Evolutionary conservation across 2,329 filamentous ascomycete species (phyloP), one percentile per base, ranked within the genome.

Genomic region (Coleophoma cylindrospora): DNA sequence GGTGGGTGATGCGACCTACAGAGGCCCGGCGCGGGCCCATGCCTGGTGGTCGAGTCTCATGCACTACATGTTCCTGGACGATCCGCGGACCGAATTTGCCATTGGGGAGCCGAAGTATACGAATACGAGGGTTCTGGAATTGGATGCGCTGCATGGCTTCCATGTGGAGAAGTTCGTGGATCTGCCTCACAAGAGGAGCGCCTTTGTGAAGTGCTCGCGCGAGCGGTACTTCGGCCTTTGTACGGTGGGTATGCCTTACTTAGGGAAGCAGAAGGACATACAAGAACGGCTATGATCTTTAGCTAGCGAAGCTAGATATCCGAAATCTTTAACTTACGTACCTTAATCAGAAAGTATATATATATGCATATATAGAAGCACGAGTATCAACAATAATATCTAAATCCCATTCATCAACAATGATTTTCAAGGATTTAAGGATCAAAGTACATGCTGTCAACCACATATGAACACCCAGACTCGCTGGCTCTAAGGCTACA

Each of bases 51-150:
- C 75, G 49, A 78, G 75, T 54, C 66, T 81, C 62, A 81, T 83
- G 72, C 80, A 84, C 66, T 84, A 81, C 61, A 67, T 81, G 41
- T 83, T 79, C 65, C 71, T 84, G 34, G 80, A 83, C 57, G 80
- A 84, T 56, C 73, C 77, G 50, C 75, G 80, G 49, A 83, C 80
- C 2, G 70, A 65, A 63, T 68, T 70, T 53, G 75, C 82, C 9
- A 77, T 83, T 8, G 84, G 84, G 53, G 88, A 92, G 70, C 87
- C 88, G 34, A 86, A 86, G 64, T 81, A 79, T 51, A 86, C 82
- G 4, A 87, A 86, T 60, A 77, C 74, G 27, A 86, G 81, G 0
- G 83, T 91, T 13, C 72, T 91, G 51, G 57, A 55, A 10, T 66
- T 66, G 46, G 64, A 67, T 50, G 62, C 61, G 37, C 50, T 57